Evolutionary conservation across 2,329 filamentous ascomycete genomes (phyloP).

Genomic region (Aspergillus flavus): DNA sequence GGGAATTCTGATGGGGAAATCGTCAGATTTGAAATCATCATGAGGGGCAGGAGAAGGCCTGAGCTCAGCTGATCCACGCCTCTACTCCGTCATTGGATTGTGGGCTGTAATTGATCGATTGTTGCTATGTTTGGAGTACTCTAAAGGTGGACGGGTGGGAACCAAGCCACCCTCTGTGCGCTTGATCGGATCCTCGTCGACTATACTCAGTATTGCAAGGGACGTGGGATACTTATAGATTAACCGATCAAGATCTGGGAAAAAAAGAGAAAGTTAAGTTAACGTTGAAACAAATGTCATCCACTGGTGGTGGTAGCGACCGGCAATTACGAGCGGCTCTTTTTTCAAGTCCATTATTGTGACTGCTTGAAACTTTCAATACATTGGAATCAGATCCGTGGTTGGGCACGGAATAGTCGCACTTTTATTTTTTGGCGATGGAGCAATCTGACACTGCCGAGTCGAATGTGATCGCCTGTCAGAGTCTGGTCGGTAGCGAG

Average conservation of each 20-base stretch:
- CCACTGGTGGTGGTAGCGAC: not conserved
- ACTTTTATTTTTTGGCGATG: conserved; percentile 1
- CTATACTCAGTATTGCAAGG: not conserved
- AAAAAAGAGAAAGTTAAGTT: not conserved
- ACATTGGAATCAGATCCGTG: not conserved
- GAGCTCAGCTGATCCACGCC: not conserved
- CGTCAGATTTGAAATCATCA: not conserved
- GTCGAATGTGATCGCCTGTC: not conserved
- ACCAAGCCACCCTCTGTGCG: not conserved
- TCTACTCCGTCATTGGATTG: not conserved
- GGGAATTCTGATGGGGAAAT: not conserved
- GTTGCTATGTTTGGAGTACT: not conserved
- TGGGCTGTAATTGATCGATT: not conserved
- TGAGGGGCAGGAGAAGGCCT: not conserved
- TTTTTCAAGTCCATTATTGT: not conserved
- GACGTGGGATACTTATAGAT: not conserved
- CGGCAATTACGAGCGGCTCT: not conserved
- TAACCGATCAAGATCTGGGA: not conserved
- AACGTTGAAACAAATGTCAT: not conserved
- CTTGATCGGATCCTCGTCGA: not conserved
- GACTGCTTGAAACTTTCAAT: not conserved
- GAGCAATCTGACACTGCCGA: conserved; percentile 1
- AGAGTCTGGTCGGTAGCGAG: not conserved
- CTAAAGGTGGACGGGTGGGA: not conserved
- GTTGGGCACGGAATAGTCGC: not conserved